Base-by-base conservation (phyloP, 148 eudicot genomes). In the Chenopodium formosanum region DNA sequence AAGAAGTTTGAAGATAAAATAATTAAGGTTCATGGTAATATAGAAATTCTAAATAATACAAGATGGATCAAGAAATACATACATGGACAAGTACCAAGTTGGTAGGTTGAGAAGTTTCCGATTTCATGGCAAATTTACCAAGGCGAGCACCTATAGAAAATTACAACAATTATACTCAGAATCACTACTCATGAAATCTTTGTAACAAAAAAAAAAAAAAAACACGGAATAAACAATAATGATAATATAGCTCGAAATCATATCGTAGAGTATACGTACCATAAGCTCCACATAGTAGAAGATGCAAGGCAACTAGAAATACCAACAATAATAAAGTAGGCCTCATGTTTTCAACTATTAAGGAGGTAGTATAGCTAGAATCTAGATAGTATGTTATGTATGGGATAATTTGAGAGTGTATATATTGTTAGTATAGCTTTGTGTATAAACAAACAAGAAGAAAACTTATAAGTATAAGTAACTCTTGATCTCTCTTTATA, bases 271-370 rank as follows among this genome's bases (percentile, higher is more conserved):
- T 16, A 46, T 52, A 80, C 82, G 32, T 84, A 90, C 92, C 91
- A 78, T 85, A 81, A 81, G 83, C 86, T 56, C 87, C 86, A 77
- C 68, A 82, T 40, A 85, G 66, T 60, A 85, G 53, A 79, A 82
- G 66, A 52, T 86, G 85, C n/a, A 88, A 40, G 47, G 87, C 48
- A 58, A 90, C 81, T 73, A 88, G 32, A n/a, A 62, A 73, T 52
- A 84, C n/a, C 37, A 90, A 53, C 31, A 60, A 37, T 2, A 86
- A 50, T 2, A 86, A 50, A 67, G 67, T 88, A 79, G 78, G 34
- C 83, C 48, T 87, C 92, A 87, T 90, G 25, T 20, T 65, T 22
- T 68, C 0, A 52, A 14, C 56, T 75, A 52, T 11, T 40, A 22
- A 7, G 25, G 12, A 20, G 74, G 44, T 71, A 29, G 8, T 14